Evolutionary conservation across 495 filamentous ascomycete species (phyloP).

Genomic region (Trichocladium antarcticum): DNA sequence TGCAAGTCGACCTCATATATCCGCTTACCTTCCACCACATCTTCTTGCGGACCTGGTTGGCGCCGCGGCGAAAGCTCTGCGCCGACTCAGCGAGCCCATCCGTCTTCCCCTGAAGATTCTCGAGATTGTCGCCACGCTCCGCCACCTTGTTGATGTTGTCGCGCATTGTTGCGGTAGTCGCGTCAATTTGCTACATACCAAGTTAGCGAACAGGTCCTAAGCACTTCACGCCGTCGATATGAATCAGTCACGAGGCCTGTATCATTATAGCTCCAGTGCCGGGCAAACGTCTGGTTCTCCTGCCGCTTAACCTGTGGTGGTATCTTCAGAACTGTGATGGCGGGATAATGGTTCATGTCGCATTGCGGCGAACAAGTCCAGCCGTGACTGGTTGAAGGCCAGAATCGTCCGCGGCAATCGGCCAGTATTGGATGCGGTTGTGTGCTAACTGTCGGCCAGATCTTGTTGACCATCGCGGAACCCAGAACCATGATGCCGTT

Average conservation of each 20-base stretch:
- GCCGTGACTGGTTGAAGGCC: too few relatives aligned
- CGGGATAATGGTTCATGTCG: too few relatives aligned
- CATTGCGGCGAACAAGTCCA: too few relatives aligned
- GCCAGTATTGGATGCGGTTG: too few relatives aligned
- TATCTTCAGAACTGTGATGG: too few relatives aligned
- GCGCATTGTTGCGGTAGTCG: constrained; percentile 83
- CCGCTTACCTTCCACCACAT: constrained; percentile 52
- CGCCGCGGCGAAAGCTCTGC: constrained; percentile 87
- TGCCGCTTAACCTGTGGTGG: too few relatives aligned
- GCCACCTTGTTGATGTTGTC: constrained; percentile 90
- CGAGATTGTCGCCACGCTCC: constrained; percentile 81
- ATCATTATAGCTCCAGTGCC: too few relatives aligned
- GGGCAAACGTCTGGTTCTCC: background rate
- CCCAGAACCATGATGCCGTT: background rate
- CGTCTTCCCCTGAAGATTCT: constrained; percentile 89
- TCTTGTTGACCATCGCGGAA: too few relatives aligned
- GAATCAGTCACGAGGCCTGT: background rate
- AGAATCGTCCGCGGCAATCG: too few relatives aligned
- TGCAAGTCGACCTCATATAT: background rate
- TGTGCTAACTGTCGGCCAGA: too few relatives aligned
- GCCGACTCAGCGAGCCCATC: constrained; percentile 83
- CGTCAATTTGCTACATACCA: constrained; percentile 76
- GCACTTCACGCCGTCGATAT: background rate
- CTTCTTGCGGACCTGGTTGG: constrained; percentile 88
- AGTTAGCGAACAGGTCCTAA: constrained; percentile 8